A percentile compares a stretch with the other conserved stretches of the same genome.
Conservation (phyloP, 208 protist species). For the Acanthamoeba castellanii region DNA sequence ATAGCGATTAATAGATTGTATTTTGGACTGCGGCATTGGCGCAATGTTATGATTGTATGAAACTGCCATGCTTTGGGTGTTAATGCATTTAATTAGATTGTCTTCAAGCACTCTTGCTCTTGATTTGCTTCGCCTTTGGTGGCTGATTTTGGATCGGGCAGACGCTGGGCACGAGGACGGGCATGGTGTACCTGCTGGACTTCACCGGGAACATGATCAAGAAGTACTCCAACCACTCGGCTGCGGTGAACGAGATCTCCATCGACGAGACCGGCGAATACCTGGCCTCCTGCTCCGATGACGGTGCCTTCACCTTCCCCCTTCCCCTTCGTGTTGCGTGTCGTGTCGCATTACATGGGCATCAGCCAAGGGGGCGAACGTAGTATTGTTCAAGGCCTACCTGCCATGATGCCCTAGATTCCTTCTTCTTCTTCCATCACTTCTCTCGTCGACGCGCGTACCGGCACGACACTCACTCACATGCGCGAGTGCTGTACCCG, state of each 20-base stretch:
- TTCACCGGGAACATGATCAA: constrained; percentile 89
- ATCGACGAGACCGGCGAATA: constrained; percentile 91
- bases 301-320: constrained; percentile 83
- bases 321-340: not conserved
- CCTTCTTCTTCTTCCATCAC: not conserved
- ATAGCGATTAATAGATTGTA: not conserved
- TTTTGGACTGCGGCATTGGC: too few relatives aligned
- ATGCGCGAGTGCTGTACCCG: not conserved
- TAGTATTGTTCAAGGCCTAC: not conserved
- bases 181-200: constrained; percentile 89
- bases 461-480: too few relatives aligned
- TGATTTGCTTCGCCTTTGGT: not conserved
- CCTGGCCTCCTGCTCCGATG: constrained; percentile 90
- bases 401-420: not conserved
- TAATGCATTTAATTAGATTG: not conserved
- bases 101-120: not conserved
- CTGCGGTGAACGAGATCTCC: constrained; percentile 87
- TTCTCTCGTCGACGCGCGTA: not conserved
- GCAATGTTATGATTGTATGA: too few relatives aligned
- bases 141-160: not conserved
- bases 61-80: too few relatives aligned
- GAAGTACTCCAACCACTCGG: constrained; percentile 84
- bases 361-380: constrained; percentile 3
- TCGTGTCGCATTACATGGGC: not conserved
- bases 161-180: constrained; percentile 88